Conservation (phyloP, 371 early-diverging fungal species). For the Apophysomyces ossiformis region DNA sequence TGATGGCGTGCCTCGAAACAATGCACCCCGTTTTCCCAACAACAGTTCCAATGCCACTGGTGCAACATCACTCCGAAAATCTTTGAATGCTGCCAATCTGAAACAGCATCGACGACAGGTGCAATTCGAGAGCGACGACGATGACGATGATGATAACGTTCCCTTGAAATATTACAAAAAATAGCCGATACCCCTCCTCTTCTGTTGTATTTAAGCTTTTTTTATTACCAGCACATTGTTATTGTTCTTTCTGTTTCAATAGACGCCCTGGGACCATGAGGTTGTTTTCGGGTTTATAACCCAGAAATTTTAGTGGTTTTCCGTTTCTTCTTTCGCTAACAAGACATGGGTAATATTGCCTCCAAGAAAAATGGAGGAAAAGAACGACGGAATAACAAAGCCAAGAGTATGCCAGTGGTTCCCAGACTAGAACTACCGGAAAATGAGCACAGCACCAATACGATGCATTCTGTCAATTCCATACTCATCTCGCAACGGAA, state of each 20-base stretch:
- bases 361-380: conserved; percentile 20
- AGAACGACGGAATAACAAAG: conserved; percentile 9
- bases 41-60: not conserved
- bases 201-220: not conserved
- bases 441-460: conserved; percentile 35
- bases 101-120: not conserved
- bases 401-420: conserved; percentile 16
- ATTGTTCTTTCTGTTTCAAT: conserved; percentile 7
- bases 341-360: conserved; percentile 22
- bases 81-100: not conserved
- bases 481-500: conserved; percentile 31
- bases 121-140: conserved; percentile 4
- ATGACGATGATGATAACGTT: conserved; percentile 1
- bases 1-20: not conserved
- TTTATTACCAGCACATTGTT: conserved; percentile 1
- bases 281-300: conserved; percentile 3
- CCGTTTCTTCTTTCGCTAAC: not conserved
- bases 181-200: not conserved
- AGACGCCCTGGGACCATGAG: not conserved
- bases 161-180: conserved; percentile 8
- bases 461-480: conserved; percentile 32
- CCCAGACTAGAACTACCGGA: conserved; percentile 19
- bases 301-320: conserved; percentile 11
- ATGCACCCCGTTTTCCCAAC: not conserved
- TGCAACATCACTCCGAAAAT: conserved; percentile 11